Base-by-base conservation (phyloP, 768 basidiomycete genomes). In the Leucocoprinus leucothites region DNA sequence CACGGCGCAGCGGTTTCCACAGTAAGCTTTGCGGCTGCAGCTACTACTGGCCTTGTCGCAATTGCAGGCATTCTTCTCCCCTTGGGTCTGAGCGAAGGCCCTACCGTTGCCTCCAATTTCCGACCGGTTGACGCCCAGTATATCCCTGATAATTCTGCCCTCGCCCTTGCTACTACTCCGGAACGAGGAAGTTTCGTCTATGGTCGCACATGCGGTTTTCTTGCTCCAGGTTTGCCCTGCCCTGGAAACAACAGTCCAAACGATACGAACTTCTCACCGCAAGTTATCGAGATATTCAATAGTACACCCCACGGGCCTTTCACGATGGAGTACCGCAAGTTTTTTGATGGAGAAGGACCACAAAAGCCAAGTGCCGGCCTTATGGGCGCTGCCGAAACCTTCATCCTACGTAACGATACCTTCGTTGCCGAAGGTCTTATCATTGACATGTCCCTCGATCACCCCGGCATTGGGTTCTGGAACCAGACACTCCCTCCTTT, bases 41-140 rank as follows among this genome's bases (percentile, higher is more conserved):
- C 31, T 5, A 31, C 31, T 11, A 31, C 31, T 51, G 21, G 45
- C 57, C 44, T 55, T 63, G 28, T 60, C 64, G 4, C 54, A 48
- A 21, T 53, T 65, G 57, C 63, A 1, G 63, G 64, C 9, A 42
- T 65, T 1, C 24, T 65, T 28, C 56, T 60, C 44, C 63, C 64
- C 1, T 56, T 65, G 19, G 64, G 64, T 6, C 60, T 65, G 14
- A 58, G 56, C 26, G 28, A 50, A 3, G 64, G 64, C 2, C 57
- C 63, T 2, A 18, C 26, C 1, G 35, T 60, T 2, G 31, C 40
- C 8, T 11, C 57, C 1, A 41, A 57, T n/a, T 31, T 42, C 28
- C 40, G 38, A 14, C 45, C 19, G 2, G 47, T 52, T 8, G 28
- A 48, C 2, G 61, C 58, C 4, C 21, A 51, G 2, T 64, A 60